Base-by-base conservation (phyloP, 768 basidiomycete species). In the Podaxis mareebaensis region DNA sequence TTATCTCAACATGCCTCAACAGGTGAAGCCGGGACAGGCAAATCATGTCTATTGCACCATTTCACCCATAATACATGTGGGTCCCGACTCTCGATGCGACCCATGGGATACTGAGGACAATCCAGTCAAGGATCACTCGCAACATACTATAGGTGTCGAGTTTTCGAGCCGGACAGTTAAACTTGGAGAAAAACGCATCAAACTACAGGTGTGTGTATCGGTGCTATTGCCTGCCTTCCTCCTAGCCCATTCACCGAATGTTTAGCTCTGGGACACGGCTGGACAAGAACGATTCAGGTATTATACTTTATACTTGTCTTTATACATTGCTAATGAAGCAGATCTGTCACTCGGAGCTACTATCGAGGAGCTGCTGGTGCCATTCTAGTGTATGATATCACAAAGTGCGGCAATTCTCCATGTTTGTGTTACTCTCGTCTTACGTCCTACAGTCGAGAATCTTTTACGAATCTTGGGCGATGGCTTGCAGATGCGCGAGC, bases 91-190 rank as follows among this genome's bases (percentile, higher is more conserved):
- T 58, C 58, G 51, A 53, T 60, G 33, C 53, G n/a, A 40, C 62
- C 20, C 26, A 28, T 49, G 44, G 24, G 49, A 42, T 30, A 63
- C 70, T 73, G 51, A 70, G 49, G 33, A 63, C 65, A 53, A 64
- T 64, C n/a, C 70, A 97, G 95, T 96, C 83, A 96, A 95, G 78
- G 90, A 93, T 68, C 91, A 96, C 76, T 95, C 95, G 4, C 92
- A 96, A 77, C 97, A 99, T 75, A 99, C 97, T 13, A 99, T 99
- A 63, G 97, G 96, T 10, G 97, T 99, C 30, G 97, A 99, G 72
- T 99, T 99, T 73, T 95, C 95, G 17, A 96, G 95, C 72, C 83
- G 95, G 68, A 95, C 95, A 0, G 87, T 99, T 64, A 91, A 90
- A 70, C 83, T 99, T 24, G 96, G 93, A 57, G 95, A 97, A 81